A percentile compares a stretch with the other conserved stretches of the same genome.
Conservation (phyloP, 345 rosid species). For the Populus ilicifolia region DNA sequence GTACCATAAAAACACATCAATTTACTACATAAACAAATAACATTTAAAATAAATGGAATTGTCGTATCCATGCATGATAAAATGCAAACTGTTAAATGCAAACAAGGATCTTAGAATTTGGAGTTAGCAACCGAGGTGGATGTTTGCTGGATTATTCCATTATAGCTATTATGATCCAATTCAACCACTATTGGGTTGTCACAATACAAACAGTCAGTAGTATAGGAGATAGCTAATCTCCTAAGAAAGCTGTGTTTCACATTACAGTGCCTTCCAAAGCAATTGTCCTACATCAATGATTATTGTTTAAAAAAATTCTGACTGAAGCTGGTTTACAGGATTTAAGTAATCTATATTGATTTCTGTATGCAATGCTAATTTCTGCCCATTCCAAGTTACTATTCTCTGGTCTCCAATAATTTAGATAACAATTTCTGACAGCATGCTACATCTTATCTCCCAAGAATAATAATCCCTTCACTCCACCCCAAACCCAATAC, state of each 20-base stretch:
- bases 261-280: not conserved
- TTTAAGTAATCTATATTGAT: not conserved
- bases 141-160: not conserved
- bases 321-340: not conserved
- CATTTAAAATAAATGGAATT: not conserved
- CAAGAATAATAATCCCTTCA: not conserved
- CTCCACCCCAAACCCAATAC: not conserved
- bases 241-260: not conserved
- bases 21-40: not conserved
- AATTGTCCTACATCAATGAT: not conserved
- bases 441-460: not conserved
- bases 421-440: not conserved
- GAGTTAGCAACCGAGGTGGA: not conserved
- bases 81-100: not conserved
- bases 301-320: not conserved
- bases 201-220: not conserved
- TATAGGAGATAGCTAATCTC: not conserved
- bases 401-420: not conserved
- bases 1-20: conserved; percentile 24
- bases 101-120: not conserved
- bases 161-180: not conserved
- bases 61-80: not conserved
- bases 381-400: not conserved
- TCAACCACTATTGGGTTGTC: not conserved
- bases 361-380: not conserved